Percentiles rank a stretch among this genome's conserved stretches.
phyloP scores from a whole-genome alignment of 805 yeast genomes.

The Kazachstania psychrophila region DNA sequence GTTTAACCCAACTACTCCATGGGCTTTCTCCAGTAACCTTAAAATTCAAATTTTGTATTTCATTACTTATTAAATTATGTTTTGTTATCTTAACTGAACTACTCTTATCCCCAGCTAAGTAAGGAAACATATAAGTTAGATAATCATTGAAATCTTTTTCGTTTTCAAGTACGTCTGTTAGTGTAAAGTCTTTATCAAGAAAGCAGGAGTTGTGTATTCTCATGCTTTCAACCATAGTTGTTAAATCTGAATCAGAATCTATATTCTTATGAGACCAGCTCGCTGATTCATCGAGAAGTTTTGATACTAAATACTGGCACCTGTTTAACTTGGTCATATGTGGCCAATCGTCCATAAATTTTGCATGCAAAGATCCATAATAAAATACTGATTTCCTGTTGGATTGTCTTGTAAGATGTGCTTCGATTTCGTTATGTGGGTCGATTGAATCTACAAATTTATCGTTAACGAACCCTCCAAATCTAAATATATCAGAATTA shows the following conservation, averaged over 20 bases:
- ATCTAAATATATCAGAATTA: not conserved
- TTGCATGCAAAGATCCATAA: not conserved
- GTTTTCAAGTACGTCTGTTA: not conserved
- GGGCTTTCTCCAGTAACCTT: constrained; percentile 4
- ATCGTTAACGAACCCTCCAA: not conserved
- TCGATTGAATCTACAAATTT: not conserved
- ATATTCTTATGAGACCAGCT: not conserved
- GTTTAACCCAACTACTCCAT: constrained; percentile 14
- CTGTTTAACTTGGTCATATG: too few species aligned
- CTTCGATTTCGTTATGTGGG: not conserved
- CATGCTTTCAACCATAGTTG: constrained; percentile 9
- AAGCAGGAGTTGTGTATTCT: constrained; percentile 19
- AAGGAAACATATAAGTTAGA: constrained; percentile 18
- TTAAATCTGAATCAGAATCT: not conserved
- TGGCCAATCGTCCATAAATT: not conserved
- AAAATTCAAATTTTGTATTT: not conserved
- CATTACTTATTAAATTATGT: not conserved
- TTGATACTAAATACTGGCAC: too few species aligned
- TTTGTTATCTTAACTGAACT: not conserved
- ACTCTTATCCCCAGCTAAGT: not conserved
- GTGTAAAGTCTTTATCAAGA: constrained; percentile 1
- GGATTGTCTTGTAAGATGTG: too few species aligned
- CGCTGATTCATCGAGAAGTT: too few species aligned
- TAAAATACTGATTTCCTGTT: too few species aligned
- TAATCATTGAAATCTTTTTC: not conserved